Percentiles rank a stretch among this genome's conserved stretches.
Conservation (phyloP, 2,329 filamentous ascomycete genomes). For the Elsinoe australis region DNA sequence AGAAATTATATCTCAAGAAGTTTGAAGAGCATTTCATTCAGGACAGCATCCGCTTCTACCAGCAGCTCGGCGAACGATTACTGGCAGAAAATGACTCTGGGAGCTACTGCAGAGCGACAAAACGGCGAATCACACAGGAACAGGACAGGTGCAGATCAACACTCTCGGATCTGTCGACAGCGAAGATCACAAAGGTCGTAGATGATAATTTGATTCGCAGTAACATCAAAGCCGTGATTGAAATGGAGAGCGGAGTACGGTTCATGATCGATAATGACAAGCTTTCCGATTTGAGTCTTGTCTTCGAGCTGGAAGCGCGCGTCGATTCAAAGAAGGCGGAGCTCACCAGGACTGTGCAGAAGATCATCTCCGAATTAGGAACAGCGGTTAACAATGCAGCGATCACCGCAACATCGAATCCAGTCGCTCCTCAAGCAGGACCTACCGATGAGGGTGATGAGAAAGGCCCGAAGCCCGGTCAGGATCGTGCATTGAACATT, state of each 20-base stretch:
- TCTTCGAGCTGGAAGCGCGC: conserved; percentile 70
- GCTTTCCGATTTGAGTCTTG: conserved; percentile 65
- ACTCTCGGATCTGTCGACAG: conserved; percentile 62
- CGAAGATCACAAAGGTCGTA: conserved; percentile 67
- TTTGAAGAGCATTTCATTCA: conserved; percentile 75
- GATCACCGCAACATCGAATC: conserved; percentile 49
- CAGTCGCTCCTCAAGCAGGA: conserved; percentile 37
- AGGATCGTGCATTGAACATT: conserved; percentile 52
- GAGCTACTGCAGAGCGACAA: conserved; percentile 70
- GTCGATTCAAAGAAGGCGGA: conserved; percentile 68
- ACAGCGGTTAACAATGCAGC: conserved; percentile 69
- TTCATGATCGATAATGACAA: conserved; percentile 91
- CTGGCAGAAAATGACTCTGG: conserved; percentile 72
- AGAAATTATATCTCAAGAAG: conserved; percentile 72
- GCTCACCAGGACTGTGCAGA: conserved; percentile 63
- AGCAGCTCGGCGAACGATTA: conserved; percentile 63
- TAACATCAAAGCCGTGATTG: conserved; percentile 73
- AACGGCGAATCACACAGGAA: conserved; percentile 70
- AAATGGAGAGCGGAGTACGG: conserved; percentile 76
- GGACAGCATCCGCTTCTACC: conserved; percentile 67
- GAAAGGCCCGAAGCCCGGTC: conserved; percentile 42
- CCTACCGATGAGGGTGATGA: conserved; percentile 47
- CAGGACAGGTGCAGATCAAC: conserved; percentile 74
- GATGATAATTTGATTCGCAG: conserved; percentile 71
- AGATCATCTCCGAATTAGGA: conserved; percentile 70